Base-by-base conservation (phyloP, 116 monocot species). In the Dioscorea cayenensis region DNA sequence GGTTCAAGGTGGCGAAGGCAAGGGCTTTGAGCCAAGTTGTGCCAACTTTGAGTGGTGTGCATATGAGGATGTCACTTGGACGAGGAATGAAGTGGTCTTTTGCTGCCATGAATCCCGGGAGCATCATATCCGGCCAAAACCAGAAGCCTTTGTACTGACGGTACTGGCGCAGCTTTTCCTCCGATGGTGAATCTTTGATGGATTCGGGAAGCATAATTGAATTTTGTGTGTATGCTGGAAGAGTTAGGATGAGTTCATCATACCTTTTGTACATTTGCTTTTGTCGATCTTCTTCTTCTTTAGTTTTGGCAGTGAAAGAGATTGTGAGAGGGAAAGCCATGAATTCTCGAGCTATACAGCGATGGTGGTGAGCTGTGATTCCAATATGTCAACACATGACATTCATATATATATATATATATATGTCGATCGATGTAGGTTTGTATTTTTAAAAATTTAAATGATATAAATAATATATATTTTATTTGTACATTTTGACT, bases 11-110 rank as follows among this genome's bases (percentile, higher is more conserved):
- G n/a, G 75, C 67, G 55, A 75, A 75, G 22, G 60, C 38, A 16
- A 75, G 61, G 58, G 75, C 75, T 20, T 75, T 75, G 22, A 75
- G 74, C 74, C 74, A 75, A 12, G 74, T 75, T 11, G 74, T 75
- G 55, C 74, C 74, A 28, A 38, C 29, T 52, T 67, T 75, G 35
- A 49, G 74, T 7, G 43, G 19, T 13, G 66, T 75, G 28, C 32
- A 35, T 36, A 75, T 25, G 25, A 75, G 37, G 25, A 75, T 19
- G 68, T 75, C 55, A 37, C 23, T 17, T 14, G 21, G 20, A 0
- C 60, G 66, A 7, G 75, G 16, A 7, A 21, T 48, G 67, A 75
- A 75, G 35, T 68, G 52, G 16, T 59, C 60, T 28, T 62, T 58
- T 37, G 27, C 23, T 14, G 67, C 35, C 67, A 75, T 28, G 23